Conservation (phyloP, 441 rosid genomes). For the Populus tomentosa region DNA sequence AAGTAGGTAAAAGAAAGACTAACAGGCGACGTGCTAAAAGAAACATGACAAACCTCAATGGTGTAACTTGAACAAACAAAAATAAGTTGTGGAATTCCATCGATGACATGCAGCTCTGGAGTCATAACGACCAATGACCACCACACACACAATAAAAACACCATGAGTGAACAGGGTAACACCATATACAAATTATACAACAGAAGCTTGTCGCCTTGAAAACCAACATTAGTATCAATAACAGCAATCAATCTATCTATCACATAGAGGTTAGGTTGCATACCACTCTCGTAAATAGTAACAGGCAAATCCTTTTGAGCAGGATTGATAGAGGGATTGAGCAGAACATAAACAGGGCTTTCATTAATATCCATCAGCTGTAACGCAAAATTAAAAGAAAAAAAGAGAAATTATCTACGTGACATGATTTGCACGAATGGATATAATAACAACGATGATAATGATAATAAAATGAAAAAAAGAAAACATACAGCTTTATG, state of each 20-base stretch:
- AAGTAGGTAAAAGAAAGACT: neutral
- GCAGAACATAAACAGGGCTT: constrained; percentile 88
- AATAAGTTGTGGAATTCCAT: constrained; percentile 89
- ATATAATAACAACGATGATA: neutral
- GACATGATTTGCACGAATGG: neutral
- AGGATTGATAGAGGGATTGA: constrained; percentile 76
- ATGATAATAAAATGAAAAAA: neutral
- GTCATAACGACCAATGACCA: constrained; percentile 23
- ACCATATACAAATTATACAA: neutral
- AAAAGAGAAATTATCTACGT: neutral
- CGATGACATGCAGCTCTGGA: constrained; percentile 87
- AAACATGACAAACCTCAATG: constrained; percentile 58
- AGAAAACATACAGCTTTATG: constrained; percentile 72
- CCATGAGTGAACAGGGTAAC: neutral
- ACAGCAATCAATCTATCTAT: neutral
- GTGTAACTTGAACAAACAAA: constrained; percentile 83
- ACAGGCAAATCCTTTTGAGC: constrained; percentile 92
- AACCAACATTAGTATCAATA: neutral
- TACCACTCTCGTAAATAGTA: constrained; percentile 86
- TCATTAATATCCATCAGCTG: constrained; percentile 97
- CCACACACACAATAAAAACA: neutral
- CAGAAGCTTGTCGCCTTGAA: neutral
- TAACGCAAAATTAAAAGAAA: constrained; percentile 9
- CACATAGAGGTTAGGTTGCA: neutral
- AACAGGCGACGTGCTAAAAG: neutral